Conservation (phyloP, 768 basidiomycete species). For the Hygrocybe coccinea region DNA sequence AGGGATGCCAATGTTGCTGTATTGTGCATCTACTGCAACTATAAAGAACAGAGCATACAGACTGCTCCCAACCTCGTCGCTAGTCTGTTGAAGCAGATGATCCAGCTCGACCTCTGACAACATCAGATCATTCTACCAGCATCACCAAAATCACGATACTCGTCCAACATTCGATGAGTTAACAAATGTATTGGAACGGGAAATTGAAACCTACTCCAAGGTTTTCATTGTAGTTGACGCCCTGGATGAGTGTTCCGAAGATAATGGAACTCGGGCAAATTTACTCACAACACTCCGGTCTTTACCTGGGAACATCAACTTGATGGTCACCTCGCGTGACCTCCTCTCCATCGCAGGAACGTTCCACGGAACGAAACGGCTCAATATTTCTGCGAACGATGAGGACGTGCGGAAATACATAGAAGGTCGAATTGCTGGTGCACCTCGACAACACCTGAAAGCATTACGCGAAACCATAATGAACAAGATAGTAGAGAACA, state of each 20-base stretch:
- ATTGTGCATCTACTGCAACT: constrained; percentile 5
- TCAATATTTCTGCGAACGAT: constrained; percentile 1
- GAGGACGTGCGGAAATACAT: constrained; percentile 2
- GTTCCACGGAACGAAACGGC: background rate
- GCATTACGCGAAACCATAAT: background rate
- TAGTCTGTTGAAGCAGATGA: constrained; percentile 1
- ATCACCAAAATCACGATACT: background rate
- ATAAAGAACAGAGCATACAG: background rate
- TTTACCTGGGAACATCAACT: background rate
- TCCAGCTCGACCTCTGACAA: constrained; percentile 2
- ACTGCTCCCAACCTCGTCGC: background rate
- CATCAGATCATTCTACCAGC: background rate
- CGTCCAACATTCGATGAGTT: constrained; percentile 1
- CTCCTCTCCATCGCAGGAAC: background rate
- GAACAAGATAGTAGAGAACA: background rate
- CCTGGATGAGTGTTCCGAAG: background rate
- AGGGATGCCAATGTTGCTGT: background rate
- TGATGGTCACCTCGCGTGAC: constrained; percentile 2
- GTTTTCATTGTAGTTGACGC: constrained; percentile 5
- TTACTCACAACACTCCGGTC: background rate
- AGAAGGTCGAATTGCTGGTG: background rate
- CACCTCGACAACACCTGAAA: background rate
- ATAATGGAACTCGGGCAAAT: background rate
- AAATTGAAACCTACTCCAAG: background rate
- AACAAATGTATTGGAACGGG: background rate